Conservation (phyloP, 2,329 filamentous ascomycete species). For the Penicillium concentricum region DNA sequence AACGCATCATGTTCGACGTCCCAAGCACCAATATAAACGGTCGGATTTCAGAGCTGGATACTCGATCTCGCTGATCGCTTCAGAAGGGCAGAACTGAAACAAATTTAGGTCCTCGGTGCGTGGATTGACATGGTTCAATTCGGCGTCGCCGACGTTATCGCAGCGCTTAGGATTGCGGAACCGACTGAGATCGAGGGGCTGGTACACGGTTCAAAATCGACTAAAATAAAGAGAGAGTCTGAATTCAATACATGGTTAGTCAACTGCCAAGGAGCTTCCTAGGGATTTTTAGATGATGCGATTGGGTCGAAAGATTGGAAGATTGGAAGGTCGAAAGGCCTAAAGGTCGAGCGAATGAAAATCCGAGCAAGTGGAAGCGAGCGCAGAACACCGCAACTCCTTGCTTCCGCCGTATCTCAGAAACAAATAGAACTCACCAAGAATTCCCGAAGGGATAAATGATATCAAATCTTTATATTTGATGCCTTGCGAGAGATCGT, state of each 20-base stretch:
- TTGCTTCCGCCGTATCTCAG: neutral
- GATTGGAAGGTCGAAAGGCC: neutral
- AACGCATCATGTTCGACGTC: neutral
- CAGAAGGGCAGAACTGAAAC: neutral
- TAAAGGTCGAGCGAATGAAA: neutral
- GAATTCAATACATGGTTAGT: neutral
- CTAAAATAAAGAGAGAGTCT: neutral
- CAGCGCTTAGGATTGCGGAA: slow-evolving; percentile 6
- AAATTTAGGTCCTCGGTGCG: neutral
- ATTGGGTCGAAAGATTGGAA: slow-evolving; percentile 3
- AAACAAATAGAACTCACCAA: neutral
- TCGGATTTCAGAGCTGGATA: neutral
- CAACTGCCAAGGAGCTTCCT: neutral
- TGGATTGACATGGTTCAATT: slow-evolving; percentile 1
- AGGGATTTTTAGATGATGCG: neutral
- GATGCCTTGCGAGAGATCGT: neutral
- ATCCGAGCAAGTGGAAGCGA: neutral
- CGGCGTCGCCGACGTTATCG: slow-evolving; percentile 3
- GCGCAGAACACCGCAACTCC: neutral
- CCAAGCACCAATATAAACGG: neutral
- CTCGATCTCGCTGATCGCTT: neutral
- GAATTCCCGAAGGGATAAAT: neutral
- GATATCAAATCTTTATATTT: neutral
- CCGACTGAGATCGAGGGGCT: neutral
- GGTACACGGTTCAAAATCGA: neutral